Evolutionary conservation across 1,284 basidiomycete genomes (phyloP), one percentile per base, ranked within the genome.

Genomic region (Apiotrichum gracile): DNA sequence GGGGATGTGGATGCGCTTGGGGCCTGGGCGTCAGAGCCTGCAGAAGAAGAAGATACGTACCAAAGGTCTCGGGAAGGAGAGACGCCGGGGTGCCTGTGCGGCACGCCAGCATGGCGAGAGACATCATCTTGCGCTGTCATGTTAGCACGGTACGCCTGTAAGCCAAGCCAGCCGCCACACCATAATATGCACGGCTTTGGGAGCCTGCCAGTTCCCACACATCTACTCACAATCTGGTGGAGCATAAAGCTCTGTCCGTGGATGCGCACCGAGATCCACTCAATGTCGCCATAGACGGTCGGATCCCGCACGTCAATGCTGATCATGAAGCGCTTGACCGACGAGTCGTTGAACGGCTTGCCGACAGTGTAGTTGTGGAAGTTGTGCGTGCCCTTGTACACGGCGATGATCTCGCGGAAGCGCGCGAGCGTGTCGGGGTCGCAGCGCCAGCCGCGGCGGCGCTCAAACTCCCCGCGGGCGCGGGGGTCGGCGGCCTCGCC

Each of bases 201-300:
- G n/a, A 31, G 12, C 9, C 5, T 3, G 5, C 9, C 31, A 31
- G 31, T 14, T 14, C n/a, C n/a, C n/a, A n/a, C 31, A 2, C 31
- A 10, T 7, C 16, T 12, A 60, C 76, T 60, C 62, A 80, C 79
- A 61, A 83, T 81, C 67, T 98, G 94, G 73, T 99, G 94, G 53
- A 98, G 77, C 96, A 99, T 98, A 74, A 99, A 99, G 63, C 90
- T 93, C 74, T 98, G 96, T 0, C 94, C 96, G 67, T 97, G 91
- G 68, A 97, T 86, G 61, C 88, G 80, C 31, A 98, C 85, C 47
- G 86, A 88, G 47, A 98, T 84, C 93, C 94, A 98, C 69, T 99
- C 94, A 1, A 89, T 93, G 29, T 85, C 86, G 19, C 90, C 88
- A 63, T 92, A 86, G 5, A 94, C 85, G 5, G 81, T 82, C 25